Evolutionary conservation across 352 stramenopile genomes (phyloP).

Genomic region (Globisporangium spiculum): DNA sequence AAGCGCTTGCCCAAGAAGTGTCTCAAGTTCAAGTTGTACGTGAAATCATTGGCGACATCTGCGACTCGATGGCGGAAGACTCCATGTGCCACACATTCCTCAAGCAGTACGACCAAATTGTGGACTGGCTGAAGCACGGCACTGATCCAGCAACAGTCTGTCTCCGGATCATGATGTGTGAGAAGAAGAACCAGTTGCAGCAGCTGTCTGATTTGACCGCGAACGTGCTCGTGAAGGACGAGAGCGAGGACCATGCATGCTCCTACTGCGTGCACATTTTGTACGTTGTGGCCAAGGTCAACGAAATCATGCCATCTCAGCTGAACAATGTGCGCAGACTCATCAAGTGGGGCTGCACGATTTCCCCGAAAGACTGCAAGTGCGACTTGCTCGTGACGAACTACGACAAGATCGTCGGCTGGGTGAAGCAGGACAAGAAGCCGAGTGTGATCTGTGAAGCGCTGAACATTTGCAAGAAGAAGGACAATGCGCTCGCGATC

Average conservation of each 20-base stretch:
- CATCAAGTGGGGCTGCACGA: constrained; percentile 14
- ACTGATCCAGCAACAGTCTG: constrained; percentile 66
- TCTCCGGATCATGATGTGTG: constrained; percentile 55
- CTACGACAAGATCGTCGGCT: constrained; percentile 17
- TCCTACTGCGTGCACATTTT: constrained; percentile 12
- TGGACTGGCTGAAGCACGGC: constrained; percentile 72
- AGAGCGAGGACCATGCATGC: constrained; percentile 7
- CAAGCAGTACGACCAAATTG: constrained; percentile 72
- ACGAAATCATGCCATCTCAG: constrained; percentile 11
- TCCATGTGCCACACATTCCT: constrained; percentile 82
- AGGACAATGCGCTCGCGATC: not conserved
- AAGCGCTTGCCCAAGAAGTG: constrained; percentile 54
- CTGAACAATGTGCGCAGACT: constrained; percentile 5
- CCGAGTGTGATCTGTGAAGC: constrained; percentile 14
- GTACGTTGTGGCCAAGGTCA: constrained; percentile 11
- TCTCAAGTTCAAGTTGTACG: constrained; percentile 64
- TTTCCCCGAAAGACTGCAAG: constrained; percentile 14
- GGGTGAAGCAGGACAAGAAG: constrained; percentile 11
- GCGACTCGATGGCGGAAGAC: constrained; percentile 59
- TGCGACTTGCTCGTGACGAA: constrained; percentile 18
- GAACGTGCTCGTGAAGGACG: not conserved
- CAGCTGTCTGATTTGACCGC: constrained; percentile 4
- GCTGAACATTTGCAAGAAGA: constrained; percentile 19
- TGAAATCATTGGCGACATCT: constrained; percentile 74
- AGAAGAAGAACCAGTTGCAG: constrained; percentile 6